These are phyloP conservation scores for Candida lessepsii DNA, from an alignment of 805 yeast species.

Conservation along the genomic window DNA sequence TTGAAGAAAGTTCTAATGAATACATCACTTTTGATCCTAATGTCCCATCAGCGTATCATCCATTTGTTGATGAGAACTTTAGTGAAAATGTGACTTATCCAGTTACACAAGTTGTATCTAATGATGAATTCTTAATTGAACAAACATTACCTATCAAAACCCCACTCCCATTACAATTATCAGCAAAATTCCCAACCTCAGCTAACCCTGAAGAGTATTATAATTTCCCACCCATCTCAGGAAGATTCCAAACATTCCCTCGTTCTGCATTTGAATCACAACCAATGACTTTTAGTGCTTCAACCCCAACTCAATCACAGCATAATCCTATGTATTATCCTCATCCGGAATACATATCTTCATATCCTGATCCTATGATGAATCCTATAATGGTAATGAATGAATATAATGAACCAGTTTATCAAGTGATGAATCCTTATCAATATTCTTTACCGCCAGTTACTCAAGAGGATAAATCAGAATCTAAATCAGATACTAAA, in stretches of 20 bases:
- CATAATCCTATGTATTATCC: conserved; percentile 2
- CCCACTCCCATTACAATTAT: conserved; percentile 20
- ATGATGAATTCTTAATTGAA: conserved; percentile 50
- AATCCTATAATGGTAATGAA: conserved; percentile 20
- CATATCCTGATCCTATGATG: conserved; percentile 10
- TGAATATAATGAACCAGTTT: conserved; percentile 16
- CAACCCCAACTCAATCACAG: conserved; percentile 4
- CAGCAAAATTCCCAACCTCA: conserved; percentile 12
- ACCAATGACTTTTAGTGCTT: background rate
- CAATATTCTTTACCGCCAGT: conserved; percentile 1
- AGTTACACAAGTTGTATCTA: conserved; percentile 30
- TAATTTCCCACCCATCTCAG: conserved; percentile 22
- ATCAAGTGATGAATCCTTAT: conserved; percentile 18
- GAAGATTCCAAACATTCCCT: conserved; percentile 22
- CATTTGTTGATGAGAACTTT: conserved; percentile 19
- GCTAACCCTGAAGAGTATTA: conserved; percentile 9
- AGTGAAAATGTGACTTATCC: conserved; percentile 20
- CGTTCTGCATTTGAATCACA: conserved; percentile 8
- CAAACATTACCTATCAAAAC: conserved; percentile 48
- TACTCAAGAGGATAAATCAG: background rate
- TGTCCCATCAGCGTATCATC: conserved; percentile 1
- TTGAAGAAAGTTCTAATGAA: conserved; percentile 29
- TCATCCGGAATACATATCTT: conserved; percentile 19
- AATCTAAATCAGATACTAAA: too few relatives aligned
- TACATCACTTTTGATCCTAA: conserved; percentile 24